Evolutionary conservation across 192 early-diverging fungal species (phyloP).

Genomic region (Podila verticillata): DNA sequence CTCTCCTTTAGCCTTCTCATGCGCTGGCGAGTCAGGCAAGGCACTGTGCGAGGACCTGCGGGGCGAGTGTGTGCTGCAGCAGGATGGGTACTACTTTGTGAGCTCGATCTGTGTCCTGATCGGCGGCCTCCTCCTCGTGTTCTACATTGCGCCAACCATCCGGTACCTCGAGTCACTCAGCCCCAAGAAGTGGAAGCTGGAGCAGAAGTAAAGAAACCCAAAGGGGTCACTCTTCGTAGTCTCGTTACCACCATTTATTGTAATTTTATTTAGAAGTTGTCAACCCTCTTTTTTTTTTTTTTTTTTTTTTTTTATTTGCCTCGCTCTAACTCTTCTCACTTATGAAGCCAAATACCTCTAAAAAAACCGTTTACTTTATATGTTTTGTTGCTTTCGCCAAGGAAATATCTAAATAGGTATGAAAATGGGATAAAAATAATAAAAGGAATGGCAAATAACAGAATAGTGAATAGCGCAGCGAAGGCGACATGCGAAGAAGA

Average conservation of each 20-base stretch:
- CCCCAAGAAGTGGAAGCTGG: constrained; percentile 41
- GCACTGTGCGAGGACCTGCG: constrained; percentile 66
- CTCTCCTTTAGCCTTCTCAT: constrained; percentile 58
- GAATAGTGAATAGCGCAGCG: background rate
- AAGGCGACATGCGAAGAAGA: background rate
- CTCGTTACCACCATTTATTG: too few relatives aligned
- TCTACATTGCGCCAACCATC: constrained; percentile 71
- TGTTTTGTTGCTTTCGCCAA: too few relatives aligned
- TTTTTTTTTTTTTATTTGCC: too few relatives aligned
- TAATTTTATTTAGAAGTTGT: too few relatives aligned
- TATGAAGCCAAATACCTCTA: too few relatives aligned
- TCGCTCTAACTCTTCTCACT: too few relatives aligned
- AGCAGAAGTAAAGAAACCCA: constrained; percentile 11
- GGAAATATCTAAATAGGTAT: too few relatives aligned
- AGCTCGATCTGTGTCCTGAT: constrained; percentile 75
- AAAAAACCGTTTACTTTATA: too few relatives aligned
- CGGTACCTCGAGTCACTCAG: constrained; percentile 59
- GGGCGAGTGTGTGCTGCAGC: constrained; percentile 73
- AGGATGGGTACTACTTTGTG: constrained; percentile 92
- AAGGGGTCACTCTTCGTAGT: too few relatives aligned
- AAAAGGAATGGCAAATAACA: background rate
- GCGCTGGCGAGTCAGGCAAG: constrained; percentile 71
- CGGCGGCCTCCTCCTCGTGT: constrained; percentile 66
- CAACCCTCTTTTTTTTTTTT: too few relatives aligned
- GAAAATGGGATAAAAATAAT: too few relatives aligned